Evolutionary conservation across 352 stramenopile genomes (phyloP).

Genomic region (Pythium vanterpoolii): DNA sequence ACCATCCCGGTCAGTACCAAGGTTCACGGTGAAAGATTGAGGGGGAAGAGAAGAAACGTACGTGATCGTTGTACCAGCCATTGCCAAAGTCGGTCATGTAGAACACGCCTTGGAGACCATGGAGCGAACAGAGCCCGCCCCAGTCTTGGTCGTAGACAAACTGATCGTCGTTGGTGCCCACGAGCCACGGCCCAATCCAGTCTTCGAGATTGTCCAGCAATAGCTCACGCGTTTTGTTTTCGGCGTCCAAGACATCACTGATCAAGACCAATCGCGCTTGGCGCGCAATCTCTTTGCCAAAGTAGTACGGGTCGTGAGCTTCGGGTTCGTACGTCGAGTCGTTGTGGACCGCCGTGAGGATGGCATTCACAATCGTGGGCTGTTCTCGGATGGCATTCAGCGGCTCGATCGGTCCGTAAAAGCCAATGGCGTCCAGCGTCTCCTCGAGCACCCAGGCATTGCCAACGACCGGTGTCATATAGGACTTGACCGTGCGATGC

Average conservation of each 20-base stretch:
- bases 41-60: constrained; percentile 33
- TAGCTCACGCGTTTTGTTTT: constrained; percentile 38
- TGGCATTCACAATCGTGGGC: constrained; percentile 39
- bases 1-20: neutral
- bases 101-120: constrained; percentile 88
- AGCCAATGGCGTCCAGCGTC: constrained; percentile 45
- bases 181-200: constrained; percentile 77
- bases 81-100: constrained; percentile 94
- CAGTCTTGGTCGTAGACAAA: constrained; percentile 93
- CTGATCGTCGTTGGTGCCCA: constrained; percentile 67
- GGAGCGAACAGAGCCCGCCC: constrained; percentile 89
- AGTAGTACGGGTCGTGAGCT: constrained; percentile 78
- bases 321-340: constrained; percentile 67
- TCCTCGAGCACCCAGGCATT: constrained; percentile 63
- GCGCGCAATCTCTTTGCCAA: constrained; percentile 82
- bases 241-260: constrained; percentile 62
- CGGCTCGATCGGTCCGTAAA: constrained; percentile 27
- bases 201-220: constrained; percentile 63
- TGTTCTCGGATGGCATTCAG: constrained; percentile 9
- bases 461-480: constrained; percentile 70
- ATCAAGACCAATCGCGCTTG: constrained; percentile 80
- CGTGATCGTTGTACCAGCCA: constrained; percentile 88
- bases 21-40: neutral
- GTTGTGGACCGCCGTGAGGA: constrained; percentile 49
- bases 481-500: constrained; percentile 76